Conservation (phyloP, 768 basidiomycete genomes). For the Termitomyces sp. region DNA sequence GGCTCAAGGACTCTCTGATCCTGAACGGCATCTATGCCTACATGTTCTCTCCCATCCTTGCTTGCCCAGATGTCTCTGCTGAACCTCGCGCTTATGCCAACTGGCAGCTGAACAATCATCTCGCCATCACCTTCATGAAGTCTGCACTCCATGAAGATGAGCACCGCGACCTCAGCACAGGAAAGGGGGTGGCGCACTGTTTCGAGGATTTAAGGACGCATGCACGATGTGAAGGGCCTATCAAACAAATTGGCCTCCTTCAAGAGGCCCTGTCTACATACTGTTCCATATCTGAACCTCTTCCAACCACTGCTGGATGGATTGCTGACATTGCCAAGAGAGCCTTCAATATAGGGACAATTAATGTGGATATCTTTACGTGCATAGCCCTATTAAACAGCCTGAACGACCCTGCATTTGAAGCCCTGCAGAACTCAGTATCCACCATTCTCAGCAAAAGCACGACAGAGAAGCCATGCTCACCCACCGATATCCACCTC, state of each 20-base stretch:
- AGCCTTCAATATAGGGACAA: background rate
- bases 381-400: background rate
- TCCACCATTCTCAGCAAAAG: background rate
- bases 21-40: background rate
- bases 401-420: background rate
- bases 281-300: background rate
- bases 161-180: background rate
- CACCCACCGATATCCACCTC: background rate
- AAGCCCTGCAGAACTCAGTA: background rate
- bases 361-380: background rate
- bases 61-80: background rate
- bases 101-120: background rate
- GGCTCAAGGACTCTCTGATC: background rate
- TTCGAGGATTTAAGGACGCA: background rate
- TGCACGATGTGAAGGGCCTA: background rate
- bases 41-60: background rate
- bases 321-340: background rate
- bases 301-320: background rate
- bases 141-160: background rate
- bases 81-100: background rate
- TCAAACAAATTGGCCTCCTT: background rate
- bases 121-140: background rate
- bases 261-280: background rate
- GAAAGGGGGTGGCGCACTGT: background rate
- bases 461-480: background rate